phyloP scores from a whole-genome alignment of 2,329 filamentous ascomycete genomes.

The Alternaria gansuensis region DNA sequence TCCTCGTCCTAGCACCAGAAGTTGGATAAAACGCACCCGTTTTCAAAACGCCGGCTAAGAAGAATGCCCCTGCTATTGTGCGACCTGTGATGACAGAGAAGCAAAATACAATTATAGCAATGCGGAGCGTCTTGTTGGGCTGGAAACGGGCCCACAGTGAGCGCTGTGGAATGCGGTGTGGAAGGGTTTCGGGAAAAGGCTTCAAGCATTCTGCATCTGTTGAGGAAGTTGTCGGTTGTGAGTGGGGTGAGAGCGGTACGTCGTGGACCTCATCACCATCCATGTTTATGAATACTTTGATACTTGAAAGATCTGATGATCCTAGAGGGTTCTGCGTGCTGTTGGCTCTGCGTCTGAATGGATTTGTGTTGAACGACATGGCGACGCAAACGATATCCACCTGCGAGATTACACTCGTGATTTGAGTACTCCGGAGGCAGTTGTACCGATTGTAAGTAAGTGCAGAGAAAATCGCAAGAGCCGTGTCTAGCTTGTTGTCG shows the following conservation, averaged over 20 bases:
- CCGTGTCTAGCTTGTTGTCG: rapidly evolving
- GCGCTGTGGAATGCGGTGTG: background rate
- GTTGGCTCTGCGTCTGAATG: background rate
- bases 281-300: no score
- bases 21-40: background rate
- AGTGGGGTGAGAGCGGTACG: background rate
- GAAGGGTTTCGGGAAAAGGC: background rate
- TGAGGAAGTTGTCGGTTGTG: background rate
- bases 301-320: background rate
- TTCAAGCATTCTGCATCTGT: background rate
- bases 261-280: rapidly evolving
- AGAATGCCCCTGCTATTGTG: background rate
- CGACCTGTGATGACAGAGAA: background rate
- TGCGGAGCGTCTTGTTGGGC: background rate
- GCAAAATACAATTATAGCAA: background rate
- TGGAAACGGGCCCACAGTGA: background rate
- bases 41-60: background rate
- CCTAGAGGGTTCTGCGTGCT: background rate
- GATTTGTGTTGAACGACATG: background rate
- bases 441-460: rapidly evolving
- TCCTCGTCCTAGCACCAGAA: background rate
- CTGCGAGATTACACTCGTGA: background rate
- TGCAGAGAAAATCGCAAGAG: background rate
- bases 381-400: background rate
- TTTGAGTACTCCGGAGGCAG: background rate